These are phyloP conservation scores for Phoenix dactylifera DNA, from an alignment of 176 grass and related monocot genomes.

Conservation along the genomic window DNA sequence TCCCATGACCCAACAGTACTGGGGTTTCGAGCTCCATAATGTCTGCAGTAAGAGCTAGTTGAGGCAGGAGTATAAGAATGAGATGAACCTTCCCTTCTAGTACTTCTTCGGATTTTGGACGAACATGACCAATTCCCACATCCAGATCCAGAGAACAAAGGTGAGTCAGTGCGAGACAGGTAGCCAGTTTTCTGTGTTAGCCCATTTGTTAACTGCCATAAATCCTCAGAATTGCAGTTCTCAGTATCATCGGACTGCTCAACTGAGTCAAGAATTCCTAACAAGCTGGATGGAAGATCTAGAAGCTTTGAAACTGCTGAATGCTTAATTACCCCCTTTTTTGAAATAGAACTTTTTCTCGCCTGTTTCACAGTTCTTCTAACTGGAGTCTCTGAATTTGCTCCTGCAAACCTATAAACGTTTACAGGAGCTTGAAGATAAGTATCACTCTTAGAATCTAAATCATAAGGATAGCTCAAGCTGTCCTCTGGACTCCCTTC, in stretches of 20 bases:
- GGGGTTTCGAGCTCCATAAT: constrained; percentile 22
- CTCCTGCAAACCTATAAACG: constrained; percentile 31
- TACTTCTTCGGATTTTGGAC: constrained; percentile 40
- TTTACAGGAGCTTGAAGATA: constrained; percentile 42
- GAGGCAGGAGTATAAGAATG: constrained; percentile 82
- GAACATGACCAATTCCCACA: constrained; percentile 66
- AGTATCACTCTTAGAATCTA: constrained; percentile 38
- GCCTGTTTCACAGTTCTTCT: constrained; percentile 41
- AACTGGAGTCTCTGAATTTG: constrained; percentile 37
- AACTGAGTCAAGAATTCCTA: constrained; percentile 27
- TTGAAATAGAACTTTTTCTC: constrained; percentile 39
- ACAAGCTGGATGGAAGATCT: constrained; percentile 24
- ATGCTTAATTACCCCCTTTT: constrained; percentile 27
- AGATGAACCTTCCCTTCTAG: constrained; percentile 54
- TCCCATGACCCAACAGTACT: constrained; percentile 48
- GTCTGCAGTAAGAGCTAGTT: constrained; percentile 64
- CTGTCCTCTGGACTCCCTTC: constrained; percentile 31
- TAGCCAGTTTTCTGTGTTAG: constrained; percentile 37
- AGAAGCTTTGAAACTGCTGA: constrained; percentile 35
- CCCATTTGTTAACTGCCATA: constrained; percentile 25
- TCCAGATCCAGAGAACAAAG: constrained; percentile 59
- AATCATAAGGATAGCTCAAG: constrained; percentile 30
- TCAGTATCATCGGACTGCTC: constrained; percentile 67
- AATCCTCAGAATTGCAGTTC: constrained; percentile 42
- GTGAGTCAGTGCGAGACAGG: constrained; percentile 46